Evolutionary conservation across 768 basidiomycete genomes (phyloP).

Genomic region (Erythrobasidium yunnanense): DNA sequence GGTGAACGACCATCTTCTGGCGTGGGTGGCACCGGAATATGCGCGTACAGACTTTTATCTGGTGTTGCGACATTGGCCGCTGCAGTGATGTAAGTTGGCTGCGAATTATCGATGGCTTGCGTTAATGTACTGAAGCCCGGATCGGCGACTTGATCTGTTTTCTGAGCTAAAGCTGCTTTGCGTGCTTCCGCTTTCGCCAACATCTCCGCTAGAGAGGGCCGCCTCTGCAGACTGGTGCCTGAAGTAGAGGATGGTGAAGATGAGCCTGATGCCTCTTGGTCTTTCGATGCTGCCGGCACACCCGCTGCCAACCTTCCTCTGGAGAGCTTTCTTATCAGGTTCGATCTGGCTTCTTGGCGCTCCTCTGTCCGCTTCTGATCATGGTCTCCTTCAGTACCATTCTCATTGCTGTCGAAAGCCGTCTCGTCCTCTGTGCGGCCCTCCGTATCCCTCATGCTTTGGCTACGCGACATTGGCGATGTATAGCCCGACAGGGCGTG

Average conservation of each 20-base stretch:
- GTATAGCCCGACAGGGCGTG: slow-evolving; percentile 1
- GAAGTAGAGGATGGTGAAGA: background rate
- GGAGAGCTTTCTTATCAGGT: slow-evolving; percentile 37
- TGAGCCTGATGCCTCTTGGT: slow-evolving; percentile 26
- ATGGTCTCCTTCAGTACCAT: background rate
- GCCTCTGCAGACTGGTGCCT: background rate
- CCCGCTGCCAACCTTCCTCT: slow-evolving; percentile 23
- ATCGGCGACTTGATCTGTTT: background rate
- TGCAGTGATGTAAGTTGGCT: background rate
- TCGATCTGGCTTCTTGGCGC: slow-evolving; percentile 33
- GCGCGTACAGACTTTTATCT: background rate
- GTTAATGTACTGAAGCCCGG: background rate
- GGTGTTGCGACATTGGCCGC: background rate
- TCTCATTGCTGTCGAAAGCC: background rate
- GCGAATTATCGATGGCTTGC: background rate
- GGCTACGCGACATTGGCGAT: slow-evolving; percentile 1
- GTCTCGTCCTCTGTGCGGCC: background rate
- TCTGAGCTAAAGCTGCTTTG: background rate
- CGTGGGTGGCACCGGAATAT: slow-evolving; percentile 11
- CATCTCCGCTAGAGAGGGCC: slow-evolving; percentile 16
- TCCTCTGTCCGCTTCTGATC: background rate
- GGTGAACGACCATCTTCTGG: background rate
- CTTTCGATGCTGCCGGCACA: slow-evolving; percentile 4
- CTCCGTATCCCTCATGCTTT: background rate
- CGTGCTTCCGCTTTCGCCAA: slow-evolving; percentile 13